Base-by-base conservation (phyloP, 2,329 filamentous ascomycete genomes). In the Calonectria montana region DNA sequence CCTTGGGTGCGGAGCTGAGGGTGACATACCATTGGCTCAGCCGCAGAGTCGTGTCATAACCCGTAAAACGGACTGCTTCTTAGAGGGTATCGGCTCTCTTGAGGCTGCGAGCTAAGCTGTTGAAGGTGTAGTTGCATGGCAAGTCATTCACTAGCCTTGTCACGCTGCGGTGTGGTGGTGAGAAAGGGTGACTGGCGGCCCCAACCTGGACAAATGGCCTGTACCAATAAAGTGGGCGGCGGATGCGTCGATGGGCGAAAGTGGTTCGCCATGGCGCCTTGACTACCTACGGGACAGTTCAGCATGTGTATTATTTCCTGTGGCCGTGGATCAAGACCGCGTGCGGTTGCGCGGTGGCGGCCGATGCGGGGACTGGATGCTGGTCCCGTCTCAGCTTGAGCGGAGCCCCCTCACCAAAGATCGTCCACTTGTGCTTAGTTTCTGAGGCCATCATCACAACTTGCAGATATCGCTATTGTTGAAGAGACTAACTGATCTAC, bases 11-110 rank as follows among this genome's bases (percentile, higher is more conserved):
- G 72, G 75, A 72, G 72, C 71, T 55, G 74, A 74, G 65, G 59
- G 57, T 47, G 39, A 35, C 25, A 16, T 29, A 27, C 37, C 48
- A 77, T 78, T 78, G 76, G 76, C 55, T 65, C 50, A 62, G 64
- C 45, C 25, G 50, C 47, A 39, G 29, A 43, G 59, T 55, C 74
- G 76, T 78, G 75, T 74, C 76, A 78, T 74, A 70, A 74, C 69
- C 75, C 75, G 67, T 67, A 64, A 68, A 59, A 72, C 66, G 53
- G 55, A 41, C 62, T 71, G 68, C 67, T 61, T 70, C 48, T 64
- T 61, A 70, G 65, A 70, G 41, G 25, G 25, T 43, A n/a, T 27
- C 65, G 67, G 62, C 31, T 57, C 53, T 57, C 53, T 57, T 21
- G 53, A 57, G 53, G 53, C 53, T 57, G 39, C 53, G 31, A 57